phyloP scores from a whole-genome alignment of 2,329 filamentous ascomycete genomes.

The Teratosphaeria epicoccoides region DNA sequence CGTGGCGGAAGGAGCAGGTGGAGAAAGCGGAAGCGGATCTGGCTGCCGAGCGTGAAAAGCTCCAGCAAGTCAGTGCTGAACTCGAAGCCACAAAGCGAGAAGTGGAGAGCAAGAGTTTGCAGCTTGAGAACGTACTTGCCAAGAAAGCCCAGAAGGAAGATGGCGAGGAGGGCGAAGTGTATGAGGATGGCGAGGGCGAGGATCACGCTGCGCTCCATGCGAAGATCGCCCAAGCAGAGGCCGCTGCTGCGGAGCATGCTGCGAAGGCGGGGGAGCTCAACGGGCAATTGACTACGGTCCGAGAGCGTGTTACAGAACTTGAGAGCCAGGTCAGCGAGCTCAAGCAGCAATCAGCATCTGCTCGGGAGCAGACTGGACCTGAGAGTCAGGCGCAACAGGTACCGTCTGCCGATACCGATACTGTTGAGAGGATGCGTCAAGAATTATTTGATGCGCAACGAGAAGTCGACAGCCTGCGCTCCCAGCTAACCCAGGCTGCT shows the following conservation, averaged over 20 bases:
- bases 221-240: constrained; percentile 8
- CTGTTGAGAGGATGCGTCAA: constrained; percentile 13
- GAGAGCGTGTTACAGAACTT: constrained; percentile 5
- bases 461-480: background rate
- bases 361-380: background rate
- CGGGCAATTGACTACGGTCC: constrained; percentile 39
- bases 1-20: constrained; percentile 54
- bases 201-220: constrained; percentile 26
- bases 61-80: constrained; percentile 8
- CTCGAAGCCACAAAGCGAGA: constrained; percentile 7
- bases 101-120: constrained; percentile 22
- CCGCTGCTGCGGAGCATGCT: constrained; percentile 22
- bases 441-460: background rate
- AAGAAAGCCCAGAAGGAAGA: constrained; percentile 14
- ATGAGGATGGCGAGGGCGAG: constrained; percentile 34
- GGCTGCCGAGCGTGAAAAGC: constrained; percentile 33
- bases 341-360: background rate
- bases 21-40: constrained; percentile 37
- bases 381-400: constrained; percentile 1
- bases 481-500: background rate
- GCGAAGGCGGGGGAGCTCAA: constrained; percentile 54
- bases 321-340: background rate
- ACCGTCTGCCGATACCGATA: constrained; percentile 7
- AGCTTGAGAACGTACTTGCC: constrained; percentile 45
- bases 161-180: constrained; percentile 19